These are phyloP conservation scores for Phytophthora megakarya DNA, from an alignment of 352 stramenopile genomes.

Conservation along the genomic window DNA sequence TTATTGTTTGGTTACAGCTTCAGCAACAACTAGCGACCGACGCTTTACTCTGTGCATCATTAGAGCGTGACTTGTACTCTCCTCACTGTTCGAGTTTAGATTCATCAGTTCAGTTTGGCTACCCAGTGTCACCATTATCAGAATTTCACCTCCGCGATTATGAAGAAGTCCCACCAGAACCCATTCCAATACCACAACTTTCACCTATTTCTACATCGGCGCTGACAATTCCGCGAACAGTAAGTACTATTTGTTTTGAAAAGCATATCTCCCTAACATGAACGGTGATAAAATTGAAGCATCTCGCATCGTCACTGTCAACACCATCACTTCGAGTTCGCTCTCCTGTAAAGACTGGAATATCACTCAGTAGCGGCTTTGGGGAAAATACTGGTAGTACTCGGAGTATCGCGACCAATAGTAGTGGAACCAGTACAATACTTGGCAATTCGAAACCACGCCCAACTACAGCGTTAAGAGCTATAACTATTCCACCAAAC, in stretches of 20 bases:
- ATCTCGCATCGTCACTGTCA: constrained; percentile 44
- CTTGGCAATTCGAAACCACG: constrained; percentile 9
- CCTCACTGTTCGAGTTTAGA: constrained; percentile 15
- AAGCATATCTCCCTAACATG: too few relatives aligned
- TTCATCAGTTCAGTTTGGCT: constrained; percentile 22
- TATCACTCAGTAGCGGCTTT: background rate
- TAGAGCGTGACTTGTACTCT: constrained; percentile 17
- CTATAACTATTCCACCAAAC: constrained; percentile 5
- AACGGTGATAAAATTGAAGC: constrained; percentile 35
- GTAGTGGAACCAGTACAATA: constrained; percentile 3
- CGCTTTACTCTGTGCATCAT: constrained; percentile 40
- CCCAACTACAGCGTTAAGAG: constrained; percentile 26
- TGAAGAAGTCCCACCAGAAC: constrained; percentile 46
- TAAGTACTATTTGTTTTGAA: too few relatives aligned
- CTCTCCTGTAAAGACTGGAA: constrained; percentile 9
- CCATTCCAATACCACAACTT: constrained; percentile 40
- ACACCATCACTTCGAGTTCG: constrained; percentile 49
- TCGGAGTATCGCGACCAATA: constrained; percentile 10
- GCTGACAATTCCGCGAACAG: constrained; percentile 50
- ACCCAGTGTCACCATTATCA: constrained; percentile 10
- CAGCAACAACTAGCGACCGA: constrained; percentile 65
- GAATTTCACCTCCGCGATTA: constrained; percentile 39
- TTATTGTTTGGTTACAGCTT: constrained; percentile 37
- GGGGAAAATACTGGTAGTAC: background rate
- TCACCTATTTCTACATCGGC: constrained; percentile 38